Conservation (phyloP, 805 yeast species). For the Jamesozyma gamospora region DNA sequence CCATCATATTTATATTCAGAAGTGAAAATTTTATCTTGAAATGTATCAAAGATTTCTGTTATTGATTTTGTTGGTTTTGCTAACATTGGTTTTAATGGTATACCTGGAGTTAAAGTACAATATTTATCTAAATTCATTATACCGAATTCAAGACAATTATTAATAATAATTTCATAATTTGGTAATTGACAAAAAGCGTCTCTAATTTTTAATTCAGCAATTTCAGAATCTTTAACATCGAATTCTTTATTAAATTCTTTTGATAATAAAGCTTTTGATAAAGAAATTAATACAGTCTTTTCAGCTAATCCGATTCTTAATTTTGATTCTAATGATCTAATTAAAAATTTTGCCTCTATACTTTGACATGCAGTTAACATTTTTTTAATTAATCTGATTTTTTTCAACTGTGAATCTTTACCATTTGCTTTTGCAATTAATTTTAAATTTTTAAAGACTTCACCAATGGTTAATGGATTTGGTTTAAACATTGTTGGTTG, state of each 20-base stretch:
- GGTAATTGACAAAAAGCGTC: constrained; percentile 88
- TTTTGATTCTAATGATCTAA: constrained; percentile 87
- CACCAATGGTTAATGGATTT: constrained; percentile 58
- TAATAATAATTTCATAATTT: constrained; percentile 72
- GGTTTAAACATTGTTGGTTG: constrained; percentile 95
- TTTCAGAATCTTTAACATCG: constrained; percentile 37
- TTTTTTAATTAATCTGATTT: constrained; percentile 69
- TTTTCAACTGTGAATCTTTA: constrained; percentile 66
- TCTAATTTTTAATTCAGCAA: constrained; percentile 69
- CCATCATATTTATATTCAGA: constrained; percentile 98
- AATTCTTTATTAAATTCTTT: constrained; percentile 40
- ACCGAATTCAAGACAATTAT: constrained; percentile 57
- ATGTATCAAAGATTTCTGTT: constrained; percentile 83
- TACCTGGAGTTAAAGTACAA: constrained; percentile 77
- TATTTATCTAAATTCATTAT: constrained; percentile 52
- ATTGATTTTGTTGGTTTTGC: constrained; percentile 96
- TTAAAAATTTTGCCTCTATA: constrained; percentile 80
- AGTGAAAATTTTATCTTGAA: constrained; percentile 75
- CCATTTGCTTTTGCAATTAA: constrained; percentile 75
- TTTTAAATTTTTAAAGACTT: constrained; percentile 64
- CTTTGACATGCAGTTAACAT: constrained; percentile 80
- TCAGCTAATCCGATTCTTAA: constrained; percentile 90
- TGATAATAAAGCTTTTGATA: constrained; percentile 72
- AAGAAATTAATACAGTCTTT: constrained; percentile 73
- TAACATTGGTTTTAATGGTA: constrained; percentile 94